phyloP scores from a whole-genome alignment of 1,284 basidiomycete species.

The Grifola frondosa region DNA sequence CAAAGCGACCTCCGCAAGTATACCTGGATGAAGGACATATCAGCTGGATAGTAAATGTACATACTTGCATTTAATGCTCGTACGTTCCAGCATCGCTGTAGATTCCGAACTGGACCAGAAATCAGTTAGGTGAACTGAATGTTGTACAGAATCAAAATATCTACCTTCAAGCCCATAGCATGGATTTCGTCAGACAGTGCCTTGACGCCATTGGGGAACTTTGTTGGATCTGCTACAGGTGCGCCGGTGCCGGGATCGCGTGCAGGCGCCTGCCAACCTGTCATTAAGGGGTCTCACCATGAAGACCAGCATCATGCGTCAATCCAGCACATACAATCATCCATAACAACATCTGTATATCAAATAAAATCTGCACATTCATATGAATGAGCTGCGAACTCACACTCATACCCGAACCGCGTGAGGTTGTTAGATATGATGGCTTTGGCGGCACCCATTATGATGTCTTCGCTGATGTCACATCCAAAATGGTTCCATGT shows the following conservation, averaged over 20 bases:
- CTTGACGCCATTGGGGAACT: conserved; percentile 48
- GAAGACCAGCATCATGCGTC: neutral
- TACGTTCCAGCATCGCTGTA: conserved; percentile 48
- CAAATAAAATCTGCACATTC: neutral
- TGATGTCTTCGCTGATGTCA: conserved; percentile 33
- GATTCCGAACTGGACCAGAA: conserved; percentile 39
- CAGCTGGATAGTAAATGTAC: neutral
- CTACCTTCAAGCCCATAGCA: conserved; percentile 41
- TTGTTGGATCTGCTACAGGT: conserved; percentile 35
- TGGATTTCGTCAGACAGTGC: conserved; percentile 41
- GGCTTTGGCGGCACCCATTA: conserved; percentile 33
- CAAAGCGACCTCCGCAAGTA: conserved; percentile 44
- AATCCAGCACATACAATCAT: conserved; percentile 31
- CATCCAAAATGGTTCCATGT: conserved; percentile 40
- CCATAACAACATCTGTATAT: conserved; percentile 33
- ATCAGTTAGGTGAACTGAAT: neutral
- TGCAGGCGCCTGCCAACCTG: conserved; percentile 36
- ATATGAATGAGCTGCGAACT: conserved; percentile 7
- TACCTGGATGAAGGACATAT: conserved; percentile 22
- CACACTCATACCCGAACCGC: conserved; percentile 34
- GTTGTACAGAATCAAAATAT: neutral
- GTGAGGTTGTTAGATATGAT: conserved; percentile 30
- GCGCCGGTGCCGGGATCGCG: conserved; percentile 32
- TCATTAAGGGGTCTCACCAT: neutral
- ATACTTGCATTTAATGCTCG: no score